Evolutionary conservation across 768 basidiomycete species (phyloP).

Genomic region (Tulasnella sp.): DNA sequence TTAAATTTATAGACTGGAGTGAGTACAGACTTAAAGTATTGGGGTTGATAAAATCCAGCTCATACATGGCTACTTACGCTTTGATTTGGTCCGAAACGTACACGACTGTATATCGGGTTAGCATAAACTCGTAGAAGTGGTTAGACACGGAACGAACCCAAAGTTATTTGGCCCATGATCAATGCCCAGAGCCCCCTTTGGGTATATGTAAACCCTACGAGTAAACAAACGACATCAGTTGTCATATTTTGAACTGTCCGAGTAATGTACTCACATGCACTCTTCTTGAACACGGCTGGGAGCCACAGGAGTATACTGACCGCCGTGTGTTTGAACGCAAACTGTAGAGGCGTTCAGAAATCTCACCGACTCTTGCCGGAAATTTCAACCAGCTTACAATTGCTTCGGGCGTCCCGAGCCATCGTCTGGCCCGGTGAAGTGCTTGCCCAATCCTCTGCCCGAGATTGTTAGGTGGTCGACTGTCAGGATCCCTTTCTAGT

Average conservation of each 20-base stretch:
- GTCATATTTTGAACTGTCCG: not conserved
- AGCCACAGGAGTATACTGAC: slow-evolving; percentile 44
- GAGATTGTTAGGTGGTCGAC: slow-evolving; percentile 35
- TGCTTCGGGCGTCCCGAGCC: slow-evolving; percentile 35
- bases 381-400: slow-evolving; percentile 24
- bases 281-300: slow-evolving; percentile 33
- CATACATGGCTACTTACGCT: slow-evolving; percentile 28
- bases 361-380: not conserved
- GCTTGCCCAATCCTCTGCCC: slow-evolving; percentile 33
- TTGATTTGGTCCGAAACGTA: slow-evolving; percentile 49
- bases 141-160: slow-evolving; percentile 27
- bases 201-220: slow-evolving; percentile 34
- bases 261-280: slow-evolving; percentile 32
- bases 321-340: slow-evolving; percentile 41
- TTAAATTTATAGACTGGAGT: no score
- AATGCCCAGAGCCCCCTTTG: slow-evolving; percentile 45
- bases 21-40: not conserved
- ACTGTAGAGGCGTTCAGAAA: slow-evolving; percentile 26
- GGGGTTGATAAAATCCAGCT: not conserved
- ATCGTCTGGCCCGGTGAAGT: slow-evolving; percentile 31
- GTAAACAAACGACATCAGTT: slow-evolving; percentile 1
- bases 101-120: slow-evolving; percentile 23
- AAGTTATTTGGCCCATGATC: slow-evolving; percentile 50
- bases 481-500: slow-evolving; percentile 38
- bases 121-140: not conserved